phyloP scores from a whole-genome alignment of 192 early-diverging fungal genomes.

The Phlyctochytrium arcticum region DNA sequence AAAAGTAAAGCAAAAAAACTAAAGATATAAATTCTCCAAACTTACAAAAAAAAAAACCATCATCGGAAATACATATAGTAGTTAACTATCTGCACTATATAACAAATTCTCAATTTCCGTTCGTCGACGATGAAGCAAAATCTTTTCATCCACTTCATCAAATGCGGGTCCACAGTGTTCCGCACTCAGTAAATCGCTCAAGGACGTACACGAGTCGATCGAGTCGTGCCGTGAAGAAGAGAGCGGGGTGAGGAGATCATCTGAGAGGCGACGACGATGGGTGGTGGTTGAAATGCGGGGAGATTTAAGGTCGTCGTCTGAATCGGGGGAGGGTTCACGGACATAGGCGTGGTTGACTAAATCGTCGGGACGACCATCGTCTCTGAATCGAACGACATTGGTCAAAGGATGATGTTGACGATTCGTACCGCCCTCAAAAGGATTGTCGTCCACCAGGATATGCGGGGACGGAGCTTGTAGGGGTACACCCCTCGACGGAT shows the following conservation, averaged over 20 bases:
- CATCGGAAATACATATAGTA: background rate
- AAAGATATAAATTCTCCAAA: background rate
- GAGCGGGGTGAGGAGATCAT: too few species aligned
- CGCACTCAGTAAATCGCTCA: too few species aligned
- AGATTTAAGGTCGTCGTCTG: background rate
- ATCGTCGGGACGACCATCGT: background rate
- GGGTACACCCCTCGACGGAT: conserved; percentile 21
- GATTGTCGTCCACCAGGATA: conserved; percentile 22
- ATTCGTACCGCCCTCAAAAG: conserved; percentile 4
- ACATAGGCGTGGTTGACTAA: background rate
- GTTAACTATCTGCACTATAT: conserved; percentile 5
- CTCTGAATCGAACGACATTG: background rate
- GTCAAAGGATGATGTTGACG: background rate
- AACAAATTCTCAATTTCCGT: conserved; percentile 22
- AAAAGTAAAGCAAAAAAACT: background rate
- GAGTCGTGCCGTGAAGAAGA: too few species aligned
- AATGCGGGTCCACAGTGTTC: conserved; percentile 10
- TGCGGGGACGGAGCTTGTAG: conserved; percentile 12
- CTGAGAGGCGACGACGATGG: too few species aligned
- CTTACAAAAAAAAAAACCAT: background rate
- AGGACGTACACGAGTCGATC: too few species aligned
- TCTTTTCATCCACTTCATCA: conserved; percentile 35
- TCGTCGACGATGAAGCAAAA: conserved; percentile 34
- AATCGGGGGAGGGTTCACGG: background rate
- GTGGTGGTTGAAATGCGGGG: too few species aligned